Conservation (phyloP, 2,329 filamentous ascomycete species). For the Fusarium globosum region DNA sequence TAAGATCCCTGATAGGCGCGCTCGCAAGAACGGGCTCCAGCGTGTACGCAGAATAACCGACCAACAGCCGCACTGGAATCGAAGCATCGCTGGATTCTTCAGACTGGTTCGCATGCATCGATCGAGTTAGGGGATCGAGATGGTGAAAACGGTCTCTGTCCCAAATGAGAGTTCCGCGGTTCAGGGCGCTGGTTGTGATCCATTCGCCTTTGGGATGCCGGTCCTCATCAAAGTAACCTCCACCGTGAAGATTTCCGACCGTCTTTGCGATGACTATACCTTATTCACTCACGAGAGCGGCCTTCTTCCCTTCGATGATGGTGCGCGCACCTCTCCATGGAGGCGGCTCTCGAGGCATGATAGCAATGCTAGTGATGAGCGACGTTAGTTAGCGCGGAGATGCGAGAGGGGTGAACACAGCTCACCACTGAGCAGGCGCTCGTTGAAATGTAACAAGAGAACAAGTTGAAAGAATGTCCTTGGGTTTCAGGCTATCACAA, state of each 20-base stretch:
- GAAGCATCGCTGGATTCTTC: no score
- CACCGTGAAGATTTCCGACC: fast-evolving
- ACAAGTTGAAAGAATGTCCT: fast-evolving
- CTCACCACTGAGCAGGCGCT: fast-evolving
- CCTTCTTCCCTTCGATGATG: fast-evolving
- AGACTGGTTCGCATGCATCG: no score
- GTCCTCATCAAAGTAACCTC: background rate
- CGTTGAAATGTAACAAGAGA: fast-evolving
- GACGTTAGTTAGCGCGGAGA: background rate
- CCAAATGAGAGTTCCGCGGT: background rate
- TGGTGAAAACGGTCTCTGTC: no score
- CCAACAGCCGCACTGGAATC: no score
- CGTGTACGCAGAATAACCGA: no score
- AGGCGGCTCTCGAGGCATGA: background rate
- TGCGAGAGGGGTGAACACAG: fast-evolving
- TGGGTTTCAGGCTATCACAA: fast-evolving
- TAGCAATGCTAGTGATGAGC: background rate
- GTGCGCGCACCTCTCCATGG: background rate
- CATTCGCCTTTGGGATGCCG: background rate
- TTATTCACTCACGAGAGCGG: no score
- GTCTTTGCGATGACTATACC: background rate
- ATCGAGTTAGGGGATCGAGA: no score
- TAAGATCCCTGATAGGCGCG: no score
- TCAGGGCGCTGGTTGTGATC: fast-evolving
- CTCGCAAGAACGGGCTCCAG: no score